Evolutionary conservation across 768 basidiomycete species (phyloP).

Genomic region (Rhodotorula kratochvilovae): DNA sequence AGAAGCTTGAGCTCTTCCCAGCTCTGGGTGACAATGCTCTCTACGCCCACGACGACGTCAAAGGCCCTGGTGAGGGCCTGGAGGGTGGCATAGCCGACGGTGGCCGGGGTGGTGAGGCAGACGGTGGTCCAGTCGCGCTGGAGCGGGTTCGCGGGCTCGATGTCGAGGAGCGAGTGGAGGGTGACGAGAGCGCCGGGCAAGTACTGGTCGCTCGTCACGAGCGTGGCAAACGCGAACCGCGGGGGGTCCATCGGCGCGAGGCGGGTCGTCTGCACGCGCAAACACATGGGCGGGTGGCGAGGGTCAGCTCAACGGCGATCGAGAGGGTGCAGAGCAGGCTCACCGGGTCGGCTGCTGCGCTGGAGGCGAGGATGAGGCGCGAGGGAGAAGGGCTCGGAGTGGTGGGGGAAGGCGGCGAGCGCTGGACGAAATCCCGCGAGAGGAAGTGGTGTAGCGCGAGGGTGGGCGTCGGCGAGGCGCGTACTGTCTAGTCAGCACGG

Average conservation of each 20-base stretch:
- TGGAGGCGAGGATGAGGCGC: too few relatives aligned
- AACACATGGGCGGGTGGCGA: not conserved
- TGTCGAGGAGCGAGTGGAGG: slow-evolving; percentile 74
- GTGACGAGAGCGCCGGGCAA: slow-evolving; percentile 86
- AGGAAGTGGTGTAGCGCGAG: too few relatives aligned
- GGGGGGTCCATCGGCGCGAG: not conserved
- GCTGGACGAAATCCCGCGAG: too few relatives aligned
- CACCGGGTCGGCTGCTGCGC: too few relatives aligned
- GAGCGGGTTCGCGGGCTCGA: slow-evolving; percentile 60
- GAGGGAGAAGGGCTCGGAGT: too few relatives aligned
- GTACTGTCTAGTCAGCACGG: too few relatives aligned
- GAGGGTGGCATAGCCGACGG: slow-evolving; percentile 75
- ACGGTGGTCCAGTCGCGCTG: slow-evolving; percentile 61
- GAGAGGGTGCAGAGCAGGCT: too few relatives aligned
- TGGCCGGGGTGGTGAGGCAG: slow-evolving; percentile 90
- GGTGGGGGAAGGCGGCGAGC: too few relatives aligned
- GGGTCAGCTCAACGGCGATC: too few relatives aligned
- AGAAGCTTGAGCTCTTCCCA: slow-evolving; percentile 67
- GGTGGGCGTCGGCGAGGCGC: too few relatives aligned
- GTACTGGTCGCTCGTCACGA: slow-evolving; percentile 86
- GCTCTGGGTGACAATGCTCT: slow-evolving; percentile 70
- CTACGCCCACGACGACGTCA: slow-evolving; percentile 84
- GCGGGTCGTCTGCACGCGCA: not conserved
- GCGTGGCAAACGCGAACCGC: slow-evolving; percentile 52
- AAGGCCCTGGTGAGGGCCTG: slow-evolving; percentile 74